These are phyloP conservation scores for Balakata baccata DNA, from an alignment of 345 rosid species.

Conservation along the genomic window DNA sequence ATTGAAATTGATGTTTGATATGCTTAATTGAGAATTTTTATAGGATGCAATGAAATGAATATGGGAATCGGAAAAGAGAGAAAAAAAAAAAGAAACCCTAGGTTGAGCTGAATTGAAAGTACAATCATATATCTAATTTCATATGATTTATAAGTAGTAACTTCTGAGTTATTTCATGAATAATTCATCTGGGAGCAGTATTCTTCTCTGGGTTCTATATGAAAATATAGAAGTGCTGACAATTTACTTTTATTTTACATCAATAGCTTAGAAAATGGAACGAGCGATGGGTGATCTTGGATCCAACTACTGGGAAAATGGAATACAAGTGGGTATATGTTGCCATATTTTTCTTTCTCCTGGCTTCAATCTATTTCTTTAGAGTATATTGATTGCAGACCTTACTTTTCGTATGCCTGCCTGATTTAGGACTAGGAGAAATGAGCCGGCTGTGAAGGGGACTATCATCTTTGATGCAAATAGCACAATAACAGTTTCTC, in stretches of 20 bases:
- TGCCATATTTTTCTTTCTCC: neutral
- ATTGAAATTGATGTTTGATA: neutral
- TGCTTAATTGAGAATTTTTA: neutral
- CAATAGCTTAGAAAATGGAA: constrained; percentile 95
- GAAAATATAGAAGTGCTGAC: neutral
- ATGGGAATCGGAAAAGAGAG: too few relatives aligned
- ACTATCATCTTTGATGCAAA: constrained; percentile 74
- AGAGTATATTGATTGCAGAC: neutral
- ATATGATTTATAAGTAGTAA: neutral
- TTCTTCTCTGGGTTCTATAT: neutral
- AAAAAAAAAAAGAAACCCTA: neutral
- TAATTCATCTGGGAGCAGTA: neutral
- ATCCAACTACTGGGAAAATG: constrained; percentile 96
- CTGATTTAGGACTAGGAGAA: constrained; percentile 71
- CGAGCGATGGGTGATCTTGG: constrained; percentile 92
- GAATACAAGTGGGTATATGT: constrained; percentile 75
- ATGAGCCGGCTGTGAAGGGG: constrained; percentile 83
- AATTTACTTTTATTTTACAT: neutral
- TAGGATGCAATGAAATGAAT: neutral
- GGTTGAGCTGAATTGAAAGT: neutral
- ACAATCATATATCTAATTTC: neutral
- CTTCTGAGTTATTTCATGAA: neutral
- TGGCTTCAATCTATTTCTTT: neutral
- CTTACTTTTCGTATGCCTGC: constrained; percentile 18
- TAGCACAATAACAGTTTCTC: constrained; percentile 81